Evolutionary conservation across 2,329 filamentous ascomycete species (phyloP).

Genomic region (Neoarthrinium moseri): DNA sequence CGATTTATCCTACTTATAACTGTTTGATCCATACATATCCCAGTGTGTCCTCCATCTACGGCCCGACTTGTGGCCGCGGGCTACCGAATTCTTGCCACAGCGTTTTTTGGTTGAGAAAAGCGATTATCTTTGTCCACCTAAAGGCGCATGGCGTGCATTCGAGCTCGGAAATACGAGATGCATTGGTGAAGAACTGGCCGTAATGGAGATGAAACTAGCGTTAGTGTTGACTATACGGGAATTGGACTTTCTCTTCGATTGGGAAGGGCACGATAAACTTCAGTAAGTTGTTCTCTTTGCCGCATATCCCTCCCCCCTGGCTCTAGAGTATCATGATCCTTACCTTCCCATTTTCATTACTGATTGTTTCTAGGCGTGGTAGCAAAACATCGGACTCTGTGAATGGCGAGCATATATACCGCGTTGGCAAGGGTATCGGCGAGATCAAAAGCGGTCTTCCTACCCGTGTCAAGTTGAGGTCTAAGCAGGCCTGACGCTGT

Average conservation of each 20-base stretch:
- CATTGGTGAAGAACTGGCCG: conserved; percentile 1
- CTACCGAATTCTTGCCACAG: background rate
- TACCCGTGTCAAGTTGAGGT: background rate
- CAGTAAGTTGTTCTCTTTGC: too few species aligned
- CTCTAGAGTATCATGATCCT: too few species aligned
- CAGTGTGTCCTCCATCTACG: background rate
- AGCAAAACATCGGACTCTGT: too few species aligned
- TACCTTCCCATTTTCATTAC: too few species aligned
- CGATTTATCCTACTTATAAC: conserved; percentile 17
- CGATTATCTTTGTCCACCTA: background rate
- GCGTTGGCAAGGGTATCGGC: background rate
- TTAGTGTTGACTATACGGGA: background rate
- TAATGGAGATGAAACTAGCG: background rate
- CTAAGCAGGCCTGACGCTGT: too few species aligned
- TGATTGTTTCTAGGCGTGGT: too few species aligned
- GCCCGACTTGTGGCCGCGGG: background rate
- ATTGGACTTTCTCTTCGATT: conserved; percentile 1
- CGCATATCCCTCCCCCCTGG: too few species aligned
- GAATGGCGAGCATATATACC: conserved; percentile 19
- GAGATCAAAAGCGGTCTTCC: background rate
- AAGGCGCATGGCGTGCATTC: background rate
- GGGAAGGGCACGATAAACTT: conserved; percentile 8
- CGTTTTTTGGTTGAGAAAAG: background rate
- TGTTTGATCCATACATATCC: conserved; percentile 14
- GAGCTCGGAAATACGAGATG: background rate